Evolutionary conservation across 768 basidiomycete species (phyloP).

Genomic region (Coprinellus micaceus): DNA sequence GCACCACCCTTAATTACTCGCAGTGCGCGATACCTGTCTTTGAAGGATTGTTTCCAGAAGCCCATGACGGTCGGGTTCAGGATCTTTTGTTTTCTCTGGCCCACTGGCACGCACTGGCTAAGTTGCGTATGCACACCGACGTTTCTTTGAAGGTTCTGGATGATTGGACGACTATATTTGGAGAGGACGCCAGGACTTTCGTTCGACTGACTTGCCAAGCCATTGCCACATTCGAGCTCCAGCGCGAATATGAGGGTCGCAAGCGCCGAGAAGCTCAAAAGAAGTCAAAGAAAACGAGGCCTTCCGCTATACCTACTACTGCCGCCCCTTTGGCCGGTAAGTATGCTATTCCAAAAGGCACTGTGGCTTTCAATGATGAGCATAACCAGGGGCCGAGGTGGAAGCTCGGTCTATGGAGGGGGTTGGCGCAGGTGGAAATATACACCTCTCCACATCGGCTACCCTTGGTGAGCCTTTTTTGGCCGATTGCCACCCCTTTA

Average conservation of each 20-base stretch:
- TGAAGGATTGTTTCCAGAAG: constrained; percentile 29
- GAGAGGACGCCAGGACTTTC: constrained; percentile 30
- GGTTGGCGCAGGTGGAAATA: too few species aligned
- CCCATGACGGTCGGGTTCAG: constrained; percentile 16
- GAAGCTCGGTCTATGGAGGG: too few species aligned
- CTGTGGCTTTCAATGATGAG: too few species aligned
- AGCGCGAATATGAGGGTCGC: constrained; percentile 33
- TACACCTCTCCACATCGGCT: too few species aligned
- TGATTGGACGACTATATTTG: constrained; percentile 23
- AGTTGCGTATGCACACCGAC: constrained; percentile 30
- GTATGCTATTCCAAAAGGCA: too few species aligned
- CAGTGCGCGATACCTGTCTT: constrained; percentile 35
- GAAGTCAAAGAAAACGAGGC: not conserved
- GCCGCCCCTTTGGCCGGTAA: too few species aligned
- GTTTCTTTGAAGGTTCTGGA: constrained; percentile 21
- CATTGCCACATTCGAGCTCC: constrained; percentile 33
- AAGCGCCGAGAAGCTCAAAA: constrained; percentile 4
- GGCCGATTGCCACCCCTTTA: too few species aligned
- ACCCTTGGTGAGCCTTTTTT: too few species aligned
- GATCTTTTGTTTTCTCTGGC: constrained; percentile 24
- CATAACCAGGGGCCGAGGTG: too few species aligned
- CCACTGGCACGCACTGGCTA: constrained; percentile 33
- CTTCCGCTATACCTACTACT: too few species aligned
- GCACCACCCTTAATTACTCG: too few species aligned
- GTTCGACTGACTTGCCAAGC: constrained; percentile 18